Percentiles rank a stretch among this genome's conserved stretches.
Evolutionary conservation across 257 asterid genomes (phyloP).

Genomic region (Fraxinus pennsylvanica): DNA sequence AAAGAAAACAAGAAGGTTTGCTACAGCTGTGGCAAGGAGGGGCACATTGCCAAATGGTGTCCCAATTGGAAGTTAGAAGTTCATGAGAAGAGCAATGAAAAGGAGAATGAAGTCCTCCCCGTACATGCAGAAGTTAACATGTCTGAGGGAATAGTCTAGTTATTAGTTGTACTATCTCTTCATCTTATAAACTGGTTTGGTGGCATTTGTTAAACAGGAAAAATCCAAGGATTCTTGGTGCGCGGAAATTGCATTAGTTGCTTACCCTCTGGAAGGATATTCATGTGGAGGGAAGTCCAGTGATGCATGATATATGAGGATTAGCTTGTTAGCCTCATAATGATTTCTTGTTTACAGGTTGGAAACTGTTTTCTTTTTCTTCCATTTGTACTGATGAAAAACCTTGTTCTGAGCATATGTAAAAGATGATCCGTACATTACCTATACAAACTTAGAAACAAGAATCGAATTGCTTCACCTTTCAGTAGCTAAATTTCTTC

Average conservation of each 20-base stretch:
- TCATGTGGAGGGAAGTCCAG: slow-evolving; percentile 3
- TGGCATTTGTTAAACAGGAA: not conserved
- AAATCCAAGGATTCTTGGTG: not conserved
- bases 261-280: not conserved
- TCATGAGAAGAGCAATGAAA: slow-evolving; percentile 25
- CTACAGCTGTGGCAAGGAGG: slow-evolving; percentile 50
- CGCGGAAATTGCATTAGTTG: not conserved
- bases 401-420: not conserved
- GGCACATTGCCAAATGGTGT: slow-evolving; percentile 51
- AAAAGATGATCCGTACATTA: not conserved
- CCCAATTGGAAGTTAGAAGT: slow-evolving; percentile 31
- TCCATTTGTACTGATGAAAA: not conserved
- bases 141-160: slow-evolving; percentile 23
- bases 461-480: not conserved
- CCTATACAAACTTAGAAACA: not conserved
- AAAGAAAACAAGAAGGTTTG: slow-evolving; percentile 44
- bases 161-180: not conserved
- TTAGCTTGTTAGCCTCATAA: not conserved
- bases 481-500: not conserved
- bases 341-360: not conserved
- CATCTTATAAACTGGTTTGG: not conserved
- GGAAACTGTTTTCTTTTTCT: not conserved
- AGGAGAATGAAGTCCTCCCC: slow-evolving; percentile 27
- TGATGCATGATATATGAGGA: not conserved
- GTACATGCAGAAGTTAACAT: slow-evolving; percentile 21